phyloP scores from a whole-genome alignment of 1,284 basidiomycete genomes.

The Pseudozyma pruni region DNA sequence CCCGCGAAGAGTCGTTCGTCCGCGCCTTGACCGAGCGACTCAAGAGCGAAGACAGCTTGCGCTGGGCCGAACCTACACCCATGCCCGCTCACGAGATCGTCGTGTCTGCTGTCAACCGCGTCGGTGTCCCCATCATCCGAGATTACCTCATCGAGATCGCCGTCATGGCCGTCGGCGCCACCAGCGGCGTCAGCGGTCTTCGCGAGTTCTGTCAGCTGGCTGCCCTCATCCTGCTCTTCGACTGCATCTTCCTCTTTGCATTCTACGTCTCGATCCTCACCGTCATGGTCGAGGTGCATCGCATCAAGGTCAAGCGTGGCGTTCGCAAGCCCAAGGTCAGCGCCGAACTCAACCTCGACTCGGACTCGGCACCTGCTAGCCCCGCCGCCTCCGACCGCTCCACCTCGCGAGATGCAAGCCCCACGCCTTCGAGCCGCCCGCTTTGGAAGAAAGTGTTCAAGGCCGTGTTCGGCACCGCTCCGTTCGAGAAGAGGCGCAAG shows the following conservation, averaged over 20 bases:
- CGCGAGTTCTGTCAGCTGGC: slow-evolving; percentile 95
- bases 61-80: slow-evolving; percentile 70
- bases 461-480: slow-evolving; percentile 71
- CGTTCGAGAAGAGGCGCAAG: slow-evolving; percentile 71
- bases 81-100: slow-evolving; percentile 84
- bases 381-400: slow-evolving; percentile 43
- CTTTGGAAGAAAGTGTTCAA: slow-evolving; percentile 52
- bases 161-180: slow-evolving; percentile 86
- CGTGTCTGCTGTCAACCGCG: slow-evolving; percentile 80
- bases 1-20: slow-evolving; percentile 62
- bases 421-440: slow-evolving; percentile 36
- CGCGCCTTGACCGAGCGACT: slow-evolving; percentile 67
- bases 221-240: slow-evolving; percentile 83
- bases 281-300: slow-evolving; percentile 87
- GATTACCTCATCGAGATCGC: slow-evolving; percentile 93
- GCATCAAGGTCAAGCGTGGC: slow-evolving; percentile 73
- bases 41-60: slow-evolving; percentile 67
- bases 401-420: slow-evolving; percentile 40
- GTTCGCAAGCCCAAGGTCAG: slow-evolving; percentile 59
- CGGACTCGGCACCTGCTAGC: slow-evolving; percentile 56
- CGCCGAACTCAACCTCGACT: slow-evolving; percentile 60
- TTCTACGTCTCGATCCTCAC: slow-evolving; percentile 89
- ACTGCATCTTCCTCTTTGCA: slow-evolving; percentile 88
- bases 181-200: slow-evolving; percentile 86
- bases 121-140: slow-evolving; percentile 84